Evolutionary conservation across 352 stramenopile genomes (phyloP).

Genomic region (Globisporangium nodosum): DNA sequence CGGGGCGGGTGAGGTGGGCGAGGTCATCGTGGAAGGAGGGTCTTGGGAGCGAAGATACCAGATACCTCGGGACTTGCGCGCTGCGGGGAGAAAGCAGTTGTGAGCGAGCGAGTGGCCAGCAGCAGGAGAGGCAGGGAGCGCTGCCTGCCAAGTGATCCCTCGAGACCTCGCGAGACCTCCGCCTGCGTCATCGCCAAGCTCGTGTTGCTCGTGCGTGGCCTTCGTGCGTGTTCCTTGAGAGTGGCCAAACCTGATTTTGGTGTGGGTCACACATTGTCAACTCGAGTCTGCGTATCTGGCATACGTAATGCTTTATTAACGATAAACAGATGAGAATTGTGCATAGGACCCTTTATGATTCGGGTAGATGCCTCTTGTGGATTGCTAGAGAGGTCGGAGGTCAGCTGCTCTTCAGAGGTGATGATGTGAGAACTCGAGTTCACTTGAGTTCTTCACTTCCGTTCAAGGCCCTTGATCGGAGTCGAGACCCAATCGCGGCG

Average conservation of each 20-base stretch:
- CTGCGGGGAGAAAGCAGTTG: slow-evolving; percentile 5
- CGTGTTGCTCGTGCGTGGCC: background rate
- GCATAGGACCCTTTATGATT: too few relatives aligned
- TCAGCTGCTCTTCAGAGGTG: background rate
- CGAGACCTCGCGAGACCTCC: background rate
- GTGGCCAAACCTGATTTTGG: background rate
- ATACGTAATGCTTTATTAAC: too few relatives aligned
- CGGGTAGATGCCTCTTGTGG: background rate
- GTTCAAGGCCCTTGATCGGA: background rate
- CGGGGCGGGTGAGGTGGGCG: background rate
- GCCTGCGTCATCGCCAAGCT: background rate
- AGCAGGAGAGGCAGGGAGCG: background rate
- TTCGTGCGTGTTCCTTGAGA: background rate
- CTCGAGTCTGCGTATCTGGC: too few relatives aligned
- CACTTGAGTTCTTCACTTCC: too few relatives aligned
- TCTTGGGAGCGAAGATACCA: background rate
- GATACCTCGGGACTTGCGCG: background rate
- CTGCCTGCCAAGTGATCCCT: too few relatives aligned
- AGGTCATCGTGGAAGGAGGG: slow-evolving; percentile 1
- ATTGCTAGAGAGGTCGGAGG: background rate
- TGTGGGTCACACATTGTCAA: background rate
- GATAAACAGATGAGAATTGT: too few relatives aligned
- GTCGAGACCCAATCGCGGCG: background rate
- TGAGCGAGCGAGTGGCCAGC: slow-evolving; percentile 1
- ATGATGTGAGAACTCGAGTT: too few relatives aligned